Evolutionary conservation across 345 rosid genomes (phyloP).

Genomic region (Pseudoturritis turrita): DNA sequence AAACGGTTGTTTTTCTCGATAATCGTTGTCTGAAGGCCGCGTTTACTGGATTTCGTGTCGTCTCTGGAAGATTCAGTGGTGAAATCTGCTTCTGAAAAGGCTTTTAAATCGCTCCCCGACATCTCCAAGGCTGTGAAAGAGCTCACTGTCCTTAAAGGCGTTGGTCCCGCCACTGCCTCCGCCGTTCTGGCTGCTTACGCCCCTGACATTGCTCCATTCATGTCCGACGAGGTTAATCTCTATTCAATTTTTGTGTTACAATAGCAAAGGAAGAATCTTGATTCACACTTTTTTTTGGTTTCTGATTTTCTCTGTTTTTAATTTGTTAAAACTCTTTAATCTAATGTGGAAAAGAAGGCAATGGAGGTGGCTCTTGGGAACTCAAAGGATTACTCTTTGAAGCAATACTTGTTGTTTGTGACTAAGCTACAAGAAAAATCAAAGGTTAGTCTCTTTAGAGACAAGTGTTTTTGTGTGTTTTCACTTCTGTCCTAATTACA

Average conservation of each 20-base stretch:
- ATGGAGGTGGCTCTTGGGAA: slow-evolving; percentile 68
- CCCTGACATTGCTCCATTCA: slow-evolving; percentile 70
- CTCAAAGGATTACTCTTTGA: slow-evolving; percentile 73
- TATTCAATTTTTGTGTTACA: neutral
- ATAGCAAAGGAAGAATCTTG: neutral
- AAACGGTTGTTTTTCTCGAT: too few species aligned
- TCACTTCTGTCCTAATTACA: neutral
- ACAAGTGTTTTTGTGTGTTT: neutral
- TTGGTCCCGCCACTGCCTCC: slow-evolving; percentile 89
- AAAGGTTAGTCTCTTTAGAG: slow-evolving; percentile 40
- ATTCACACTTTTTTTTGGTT: neutral
- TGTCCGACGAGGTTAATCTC: slow-evolving; percentile 77
- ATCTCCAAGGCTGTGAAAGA: slow-evolving; percentile 59
- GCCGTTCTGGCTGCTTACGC: slow-evolving; percentile 88
- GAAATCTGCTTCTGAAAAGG: slow-evolving; percentile 67
- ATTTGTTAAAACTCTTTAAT: neutral
- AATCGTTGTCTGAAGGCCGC: slow-evolving; percentile 42
- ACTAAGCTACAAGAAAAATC: slow-evolving; percentile 56
- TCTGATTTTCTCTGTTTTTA: neutral
- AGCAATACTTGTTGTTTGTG: slow-evolving; percentile 54
- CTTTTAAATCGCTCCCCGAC: slow-evolving; percentile 74
- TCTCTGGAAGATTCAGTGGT: slow-evolving; percentile 62
- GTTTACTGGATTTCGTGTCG: slow-evolving; percentile 63
- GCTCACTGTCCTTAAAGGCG: slow-evolving; percentile 82
- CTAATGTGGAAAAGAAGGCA: slow-evolving; percentile 41